Evolutionary conservation across 768 basidiomycete species (phyloP).

Genomic region (Mycena polygramma): DNA sequence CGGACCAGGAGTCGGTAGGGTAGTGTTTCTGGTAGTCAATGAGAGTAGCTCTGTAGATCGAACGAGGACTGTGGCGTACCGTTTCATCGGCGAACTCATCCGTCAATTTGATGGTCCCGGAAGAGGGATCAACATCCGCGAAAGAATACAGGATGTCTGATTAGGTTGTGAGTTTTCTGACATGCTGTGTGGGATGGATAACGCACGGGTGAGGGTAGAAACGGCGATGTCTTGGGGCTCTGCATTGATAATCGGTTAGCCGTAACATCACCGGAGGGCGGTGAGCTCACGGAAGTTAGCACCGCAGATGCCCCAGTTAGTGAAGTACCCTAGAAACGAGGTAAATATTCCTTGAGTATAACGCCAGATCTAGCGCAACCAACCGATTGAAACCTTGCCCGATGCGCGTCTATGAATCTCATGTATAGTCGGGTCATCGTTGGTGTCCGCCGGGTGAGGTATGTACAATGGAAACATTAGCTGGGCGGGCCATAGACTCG

Average conservation of each 20-base stretch:
- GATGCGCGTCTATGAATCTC: slow-evolving; percentile 56
- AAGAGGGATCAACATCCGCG: slow-evolving; percentile 74
- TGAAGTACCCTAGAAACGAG: slow-evolving; percentile 61
- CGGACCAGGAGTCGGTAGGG: slow-evolving; percentile 79
- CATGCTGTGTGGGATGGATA: background rate
- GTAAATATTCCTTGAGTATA: background rate
- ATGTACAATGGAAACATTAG: slow-evolving; percentile 56
- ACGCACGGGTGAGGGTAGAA: slow-evolving; percentile 71
- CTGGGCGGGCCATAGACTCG: slow-evolving; percentile 68
- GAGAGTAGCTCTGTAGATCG: slow-evolving; percentile 10
- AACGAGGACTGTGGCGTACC: slow-evolving; percentile 48
- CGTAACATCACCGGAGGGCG: background rate
- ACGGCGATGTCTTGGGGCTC: slow-evolving; percentile 76
- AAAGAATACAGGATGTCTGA: slow-evolving; percentile 83
- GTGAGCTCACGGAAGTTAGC: slow-evolving; percentile 65
- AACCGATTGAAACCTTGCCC: slow-evolving; percentile 51
- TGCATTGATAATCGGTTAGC: slow-evolving; percentile 43
- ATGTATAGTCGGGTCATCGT: slow-evolving; percentile 53
- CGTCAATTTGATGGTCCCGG: slow-evolving; percentile 74
- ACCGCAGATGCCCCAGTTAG: slow-evolving; percentile 75
- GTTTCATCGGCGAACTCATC: slow-evolving; percentile 83
- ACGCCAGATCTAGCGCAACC: background rate
- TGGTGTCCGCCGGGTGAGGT: slow-evolving; percentile 42
- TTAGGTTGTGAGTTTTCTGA: background rate
- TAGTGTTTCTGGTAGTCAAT: slow-evolving; percentile 70